These are phyloP conservation scores for Telfairia occidentalis DNA, from an alignment of 331 rosid species.

Conservation along the genomic window DNA sequence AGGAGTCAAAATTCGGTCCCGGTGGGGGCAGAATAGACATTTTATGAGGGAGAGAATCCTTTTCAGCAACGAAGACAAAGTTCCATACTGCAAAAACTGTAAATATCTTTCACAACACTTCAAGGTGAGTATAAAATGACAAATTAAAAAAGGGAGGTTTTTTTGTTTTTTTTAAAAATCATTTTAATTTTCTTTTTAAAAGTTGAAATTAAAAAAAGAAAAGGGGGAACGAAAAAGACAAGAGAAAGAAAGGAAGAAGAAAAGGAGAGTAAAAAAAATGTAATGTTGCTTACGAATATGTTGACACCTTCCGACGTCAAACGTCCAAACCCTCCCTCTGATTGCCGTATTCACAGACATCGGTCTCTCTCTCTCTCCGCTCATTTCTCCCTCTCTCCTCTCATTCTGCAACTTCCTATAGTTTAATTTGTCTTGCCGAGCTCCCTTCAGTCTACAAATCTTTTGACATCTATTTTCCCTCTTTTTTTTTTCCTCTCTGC, in stretches of 20 bases:
- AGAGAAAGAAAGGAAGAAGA: background rate
- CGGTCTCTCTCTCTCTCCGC: background rate
- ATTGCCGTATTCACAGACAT: conserved; percentile 18
- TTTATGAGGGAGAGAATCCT: background rate
- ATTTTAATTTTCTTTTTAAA: background rate
- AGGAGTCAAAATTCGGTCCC: background rate
- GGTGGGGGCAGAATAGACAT: background rate
- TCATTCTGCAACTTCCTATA: conserved; percentile 14
- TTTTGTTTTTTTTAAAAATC: background rate
- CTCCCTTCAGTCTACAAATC: conserved; percentile 39
- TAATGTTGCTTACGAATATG: background rate
- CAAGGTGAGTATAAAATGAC: background rate
- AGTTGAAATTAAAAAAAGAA: background rate
- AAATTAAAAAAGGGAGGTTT: background rate
- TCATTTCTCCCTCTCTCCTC: conserved; percentile 12
- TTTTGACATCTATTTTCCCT: conserved; percentile 9
- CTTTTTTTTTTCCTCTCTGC: background rate
- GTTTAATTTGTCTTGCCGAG: conserved; percentile 7
- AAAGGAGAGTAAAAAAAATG: background rate
- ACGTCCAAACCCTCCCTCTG: conserved; percentile 22
- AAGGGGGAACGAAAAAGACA: background rate
- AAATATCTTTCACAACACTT: background rate
- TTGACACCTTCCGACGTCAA: conserved; percentile 15
- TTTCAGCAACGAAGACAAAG: background rate
- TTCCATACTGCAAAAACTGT: conserved; percentile 6